Evolutionary conservation across 2,329 filamentous ascomycete genomes (phyloP).

Genomic region (Rhytidhysteron rufulum): DNA sequence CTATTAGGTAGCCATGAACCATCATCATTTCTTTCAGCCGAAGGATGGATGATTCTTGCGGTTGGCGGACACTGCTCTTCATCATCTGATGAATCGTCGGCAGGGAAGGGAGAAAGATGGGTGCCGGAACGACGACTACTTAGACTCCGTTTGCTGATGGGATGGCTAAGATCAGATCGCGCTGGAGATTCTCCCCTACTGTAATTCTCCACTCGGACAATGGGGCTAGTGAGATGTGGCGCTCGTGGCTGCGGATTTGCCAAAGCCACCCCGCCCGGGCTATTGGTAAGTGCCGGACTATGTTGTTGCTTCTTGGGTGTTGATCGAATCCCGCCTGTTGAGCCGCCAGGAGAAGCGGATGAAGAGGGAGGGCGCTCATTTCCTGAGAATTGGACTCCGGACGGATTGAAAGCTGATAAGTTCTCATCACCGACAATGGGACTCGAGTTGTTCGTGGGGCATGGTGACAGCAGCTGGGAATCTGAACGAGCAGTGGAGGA

Average conservation of each 20-base stretch:
- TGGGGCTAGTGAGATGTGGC: conserved; percentile 34
- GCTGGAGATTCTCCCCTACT: conserved; percentile 32
- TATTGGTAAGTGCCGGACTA: conserved; percentile 37
- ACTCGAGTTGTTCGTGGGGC: conserved; percentile 33
- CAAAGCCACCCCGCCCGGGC: conserved; percentile 25
- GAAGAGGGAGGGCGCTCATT: conserved; percentile 17
- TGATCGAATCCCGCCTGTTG: conserved; percentile 16
- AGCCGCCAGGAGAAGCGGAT: conserved; percentile 21
- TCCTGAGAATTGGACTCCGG: conserved; percentile 16
- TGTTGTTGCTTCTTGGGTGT: conserved; percentile 30
- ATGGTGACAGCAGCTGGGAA: conserved; percentile 32
- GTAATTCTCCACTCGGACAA: conserved; percentile 36
- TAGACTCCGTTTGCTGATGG: conserved; percentile 32
- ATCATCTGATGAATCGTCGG: conserved; percentile 29
- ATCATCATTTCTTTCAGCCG: conserved; percentile 34
- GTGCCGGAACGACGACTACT: conserved; percentile 31
- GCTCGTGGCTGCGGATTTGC: conserved; percentile 23
- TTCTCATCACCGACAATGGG: conserved; percentile 29
- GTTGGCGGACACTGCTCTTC: conserved; percentile 15
- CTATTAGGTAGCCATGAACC: conserved; percentile 44
- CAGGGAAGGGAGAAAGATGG: conserved; percentile 36
- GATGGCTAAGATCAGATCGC: conserved; percentile 28
- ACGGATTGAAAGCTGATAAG: conserved; percentile 12
- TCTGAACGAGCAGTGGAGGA: conserved; percentile 18
- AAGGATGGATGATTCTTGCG: conserved; percentile 25